Conservation (phyloP, 208 protist genomes). For the Entamoeba dispar region DNA sequence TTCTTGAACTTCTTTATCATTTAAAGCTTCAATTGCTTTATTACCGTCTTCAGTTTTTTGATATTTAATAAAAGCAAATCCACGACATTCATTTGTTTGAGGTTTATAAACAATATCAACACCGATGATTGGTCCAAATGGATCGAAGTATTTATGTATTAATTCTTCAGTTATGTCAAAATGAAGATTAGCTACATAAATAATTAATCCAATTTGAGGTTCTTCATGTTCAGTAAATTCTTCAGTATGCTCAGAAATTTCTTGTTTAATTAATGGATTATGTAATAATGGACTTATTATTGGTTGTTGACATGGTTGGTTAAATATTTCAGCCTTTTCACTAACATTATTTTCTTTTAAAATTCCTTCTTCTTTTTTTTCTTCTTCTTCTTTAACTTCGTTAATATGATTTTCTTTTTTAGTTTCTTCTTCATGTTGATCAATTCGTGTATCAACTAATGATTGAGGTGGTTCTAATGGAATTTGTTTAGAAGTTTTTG, state of each 20-base stretch:
- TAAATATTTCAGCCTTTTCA: no score
- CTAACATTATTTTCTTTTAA: no score
- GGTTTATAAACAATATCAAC: neutral
- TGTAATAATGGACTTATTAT: neutral
- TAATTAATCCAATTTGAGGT: neutral
- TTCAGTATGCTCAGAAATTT: neutral
- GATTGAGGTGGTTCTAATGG: neutral
- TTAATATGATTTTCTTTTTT: neutral
- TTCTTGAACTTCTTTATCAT: neutral
- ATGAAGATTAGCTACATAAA: neutral
- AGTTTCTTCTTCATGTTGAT: neutral
- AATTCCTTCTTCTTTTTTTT: no score
- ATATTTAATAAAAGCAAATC: neutral
- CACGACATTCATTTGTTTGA: neutral
- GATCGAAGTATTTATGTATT: neutral
- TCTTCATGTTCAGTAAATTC: neutral
- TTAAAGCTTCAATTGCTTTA: neutral
- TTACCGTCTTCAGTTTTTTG: neutral
- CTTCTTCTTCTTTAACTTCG: neutral
- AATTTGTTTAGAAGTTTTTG: neutral
- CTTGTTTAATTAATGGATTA: neutral
- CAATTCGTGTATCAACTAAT: neutral
- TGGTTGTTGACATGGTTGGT: no score
- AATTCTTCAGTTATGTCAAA: neutral
- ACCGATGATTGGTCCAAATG: neutral